Base-by-base conservation (phyloP, 78 protist species). In the Blattamonas nauphoetae region DNA sequence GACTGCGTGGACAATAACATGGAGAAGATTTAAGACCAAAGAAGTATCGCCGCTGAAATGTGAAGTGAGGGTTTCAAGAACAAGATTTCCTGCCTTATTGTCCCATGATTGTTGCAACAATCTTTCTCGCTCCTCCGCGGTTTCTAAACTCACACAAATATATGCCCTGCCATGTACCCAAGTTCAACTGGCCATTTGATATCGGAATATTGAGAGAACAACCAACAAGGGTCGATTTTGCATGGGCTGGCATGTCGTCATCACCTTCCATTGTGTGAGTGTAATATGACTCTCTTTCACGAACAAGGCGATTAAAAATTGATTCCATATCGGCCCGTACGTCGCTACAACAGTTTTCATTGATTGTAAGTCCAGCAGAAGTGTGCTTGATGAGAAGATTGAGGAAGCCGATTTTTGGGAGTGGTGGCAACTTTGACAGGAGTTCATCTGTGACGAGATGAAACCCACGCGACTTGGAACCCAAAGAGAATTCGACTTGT, bases 241-340 rank as follows among this genome's bases (percentile, higher is more conserved):
- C 41, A 33, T 89, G 91, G 41, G 89, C 88, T 1, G 85, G 85
- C 91, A 89, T 89, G 64, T 89, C 91, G 42, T 89, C 91, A 1
- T 4, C 44, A 2, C 91, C 91, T 43, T 89, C 88, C 33, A n/a
- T 43, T n/a, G 6, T 11, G 46, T 42, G 71, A 11, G 38, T 11
- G 46, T 4, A 5, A 43, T 42, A 42, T 43, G 71, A 4, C 46
- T 84, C 86, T 36, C 64, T 33, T 43, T 84, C 86, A 29, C 64
- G 43, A 4, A 84, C 46, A 33, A 84, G 4, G 55, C 2, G 11
- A 1, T 85, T 38, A 2, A 85, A 2, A 5, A 1, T 1, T 3
- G 44, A 1, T 5, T 44, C 36, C 44, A 85, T 1, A 11, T 85
- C 88, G 2, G 36, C 1, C 0, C 88, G 35, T n/a, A 85, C 88